phyloP scores from a whole-genome alignment of 768 basidiomycete genomes.

The Sporobolomyces pararoseus region DNA sequence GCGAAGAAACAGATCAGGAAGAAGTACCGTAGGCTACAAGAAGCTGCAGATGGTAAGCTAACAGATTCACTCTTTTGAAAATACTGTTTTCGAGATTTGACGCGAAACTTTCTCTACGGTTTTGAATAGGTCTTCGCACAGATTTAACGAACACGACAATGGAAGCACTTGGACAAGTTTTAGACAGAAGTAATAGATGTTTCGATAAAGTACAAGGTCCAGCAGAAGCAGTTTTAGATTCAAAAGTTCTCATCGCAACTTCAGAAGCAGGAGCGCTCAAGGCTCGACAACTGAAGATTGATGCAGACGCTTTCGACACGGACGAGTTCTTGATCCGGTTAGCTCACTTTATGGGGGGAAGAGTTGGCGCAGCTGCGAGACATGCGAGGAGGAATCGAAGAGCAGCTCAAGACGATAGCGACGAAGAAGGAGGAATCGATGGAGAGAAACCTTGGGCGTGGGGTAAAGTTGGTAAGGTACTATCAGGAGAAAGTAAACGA shows the following conservation, averaged over 20 bases:
- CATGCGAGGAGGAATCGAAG: constrained; percentile 48
- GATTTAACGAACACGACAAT: constrained; percentile 42
- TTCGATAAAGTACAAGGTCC: constrained; percentile 64
- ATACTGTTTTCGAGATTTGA: background rate
- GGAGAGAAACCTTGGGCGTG: constrained; percentile 54
- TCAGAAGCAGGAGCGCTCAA: constrained; percentile 76
- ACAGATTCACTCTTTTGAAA: constrained; percentile 44
- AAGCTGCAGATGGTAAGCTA: constrained; percentile 64
- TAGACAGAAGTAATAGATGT: constrained; percentile 36
- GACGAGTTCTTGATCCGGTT: constrained; percentile 82
- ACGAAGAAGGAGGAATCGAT: constrained; percentile 49
- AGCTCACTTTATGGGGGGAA: constrained; percentile 70
- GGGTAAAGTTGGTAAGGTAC: constrained; percentile 79
- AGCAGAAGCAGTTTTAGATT: constrained; percentile 85
- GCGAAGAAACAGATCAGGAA: constrained; percentile 43
- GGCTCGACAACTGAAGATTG: constrained; percentile 86
- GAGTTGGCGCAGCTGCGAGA: constrained; percentile 43
- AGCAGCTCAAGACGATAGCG: constrained; percentile 53
- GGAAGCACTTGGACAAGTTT: constrained; percentile 33
- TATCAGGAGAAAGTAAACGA: constrained; percentile 71
- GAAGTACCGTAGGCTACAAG: constrained; percentile 66
- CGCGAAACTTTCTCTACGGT: background rate
- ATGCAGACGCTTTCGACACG: constrained; percentile 80
- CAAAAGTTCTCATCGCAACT: constrained; percentile 69
- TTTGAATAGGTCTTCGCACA: constrained; percentile 56